Evolutionary conservation across 2,329 filamentous ascomycete species (phyloP).

Genomic region (Aspergillus calidoustus): DNA sequence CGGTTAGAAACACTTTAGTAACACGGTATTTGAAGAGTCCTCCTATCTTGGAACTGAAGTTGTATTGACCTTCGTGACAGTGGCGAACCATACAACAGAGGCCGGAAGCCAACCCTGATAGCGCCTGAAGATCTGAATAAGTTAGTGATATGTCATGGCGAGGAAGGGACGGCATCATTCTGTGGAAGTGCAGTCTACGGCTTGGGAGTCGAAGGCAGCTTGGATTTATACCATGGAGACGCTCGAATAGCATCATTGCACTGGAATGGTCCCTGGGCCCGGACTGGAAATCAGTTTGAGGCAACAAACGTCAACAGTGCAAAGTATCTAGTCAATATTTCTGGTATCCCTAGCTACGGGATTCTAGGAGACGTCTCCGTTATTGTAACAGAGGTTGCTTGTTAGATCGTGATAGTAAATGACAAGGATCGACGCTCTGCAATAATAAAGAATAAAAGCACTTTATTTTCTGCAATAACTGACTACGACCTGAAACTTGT

Average conservation of each 20-base stretch:
- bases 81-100: conserved; percentile 1
- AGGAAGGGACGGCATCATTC: conserved; percentile 7
- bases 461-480: no score
- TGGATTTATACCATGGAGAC: conserved; percentile 6
- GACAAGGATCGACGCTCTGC: background rate
- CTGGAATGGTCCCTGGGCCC: conserved; percentile 6
- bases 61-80: conserved; percentile 7
- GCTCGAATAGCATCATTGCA: conserved; percentile 2
- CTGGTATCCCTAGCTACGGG: conserved; percentile 1
- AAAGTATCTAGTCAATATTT: conserved; percentile 4
- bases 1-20: conserved; percentile 5
- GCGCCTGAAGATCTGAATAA: conserved; percentile 6
- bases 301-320: background rate
- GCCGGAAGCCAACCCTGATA: conserved; percentile 4
- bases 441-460: no score
- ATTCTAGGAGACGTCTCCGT: conserved; percentile 2
- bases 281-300: conserved; percentile 2
- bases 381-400: background rate
- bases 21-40: conserved; percentile 4
- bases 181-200: conserved; percentile 5
- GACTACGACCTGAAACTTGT: no score
- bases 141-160: conserved; percentile 4
- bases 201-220: conserved; percentile 3
- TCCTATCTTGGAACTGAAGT: conserved; percentile 7
- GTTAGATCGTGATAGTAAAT: conserved; percentile 1